Evolutionary conservation across 2,329 filamentous ascomycete species (phyloP).

Genomic region (Talaromyces sp.): DNA sequence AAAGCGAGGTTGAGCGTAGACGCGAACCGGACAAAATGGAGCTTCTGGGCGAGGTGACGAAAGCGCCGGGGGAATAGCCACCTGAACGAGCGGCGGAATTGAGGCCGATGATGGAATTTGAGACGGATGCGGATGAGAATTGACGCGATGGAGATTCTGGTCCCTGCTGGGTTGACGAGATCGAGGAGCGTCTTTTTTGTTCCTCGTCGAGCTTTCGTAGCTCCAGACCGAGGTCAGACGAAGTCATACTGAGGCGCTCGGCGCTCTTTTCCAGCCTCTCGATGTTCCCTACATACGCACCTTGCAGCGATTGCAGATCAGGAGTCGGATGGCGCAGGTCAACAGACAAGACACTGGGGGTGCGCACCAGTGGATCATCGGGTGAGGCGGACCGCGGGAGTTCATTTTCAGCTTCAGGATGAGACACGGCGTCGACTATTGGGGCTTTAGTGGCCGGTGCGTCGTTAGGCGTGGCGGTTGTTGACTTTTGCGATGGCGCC

Average conservation of each 20-base stretch:
- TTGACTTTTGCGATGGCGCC: neutral
- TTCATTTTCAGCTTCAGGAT: neutral
- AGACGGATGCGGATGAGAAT: slow-evolving; percentile 32
- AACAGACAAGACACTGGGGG: slow-evolving; percentile 33
- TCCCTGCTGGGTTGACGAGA: slow-evolving; percentile 14
- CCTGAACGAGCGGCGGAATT: slow-evolving; percentile 31
- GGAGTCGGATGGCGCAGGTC: slow-evolving; percentile 44
- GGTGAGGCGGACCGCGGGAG: slow-evolving; percentile 15
- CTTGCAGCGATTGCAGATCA: slow-evolving; percentile 45
- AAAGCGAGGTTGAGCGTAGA: slow-evolving; percentile 29
- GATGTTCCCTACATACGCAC: slow-evolving; percentile 45
- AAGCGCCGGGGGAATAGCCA: slow-evolving; percentile 35
- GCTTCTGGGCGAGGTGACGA: slow-evolving; percentile 34
- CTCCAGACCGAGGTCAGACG: slow-evolving; percentile 39
- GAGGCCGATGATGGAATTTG: slow-evolving; percentile 34
- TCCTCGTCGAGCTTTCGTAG: slow-evolving; percentile 41
- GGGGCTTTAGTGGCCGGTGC: neutral
- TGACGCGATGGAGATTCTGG: slow-evolving; percentile 19
- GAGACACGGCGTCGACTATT: slow-evolving; percentile 1
- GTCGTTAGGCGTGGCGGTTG: neutral
- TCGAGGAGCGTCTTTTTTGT: slow-evolving; percentile 36
- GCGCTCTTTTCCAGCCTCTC: slow-evolving; percentile 44
- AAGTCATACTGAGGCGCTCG: slow-evolving; percentile 42
- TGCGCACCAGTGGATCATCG: slow-evolving; percentile 31
- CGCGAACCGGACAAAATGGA: slow-evolving; percentile 37